Evolutionary conservation across 1,284 basidiomycete species (phyloP), one percentile per base, ranked within the genome.

Genomic region (Ceratorhiza oryzae-sativae): DNA sequence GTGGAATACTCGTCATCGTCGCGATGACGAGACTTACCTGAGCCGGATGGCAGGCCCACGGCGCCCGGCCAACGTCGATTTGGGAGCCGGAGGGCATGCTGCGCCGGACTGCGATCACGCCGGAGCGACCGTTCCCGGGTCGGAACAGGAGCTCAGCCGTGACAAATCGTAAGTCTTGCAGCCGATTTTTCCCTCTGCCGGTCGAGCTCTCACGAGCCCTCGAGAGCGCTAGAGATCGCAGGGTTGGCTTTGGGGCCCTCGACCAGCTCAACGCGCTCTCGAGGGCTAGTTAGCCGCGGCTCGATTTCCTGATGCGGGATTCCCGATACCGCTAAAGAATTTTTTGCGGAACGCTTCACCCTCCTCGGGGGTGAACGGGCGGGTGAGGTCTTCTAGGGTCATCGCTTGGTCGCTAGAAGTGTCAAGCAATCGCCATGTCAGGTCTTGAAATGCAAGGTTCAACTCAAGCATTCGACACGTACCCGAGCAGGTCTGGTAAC

Each of bases 151-250:
- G 20, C 20, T n/a, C 23, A 30, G 8, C 23, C 49, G 23, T 51
- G 49, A 51, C 49, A 51, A 51, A 51, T 51, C 18, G 27, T n/a
- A n/a, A 51, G 23, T 18, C 27, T 25, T 27, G 49, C 23, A 18
- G 49, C 27, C n/a, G 49, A 51, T 18, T 18, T 27, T 25, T 30
- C 23, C 20, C 6, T 18, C 23, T 51, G 36, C 23, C 27, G 49
- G 49, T 51, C 49, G 49, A 51, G 49, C 49, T 25, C 23, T 10
- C 9, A 10, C 25, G 49, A 51, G 49, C 23, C 6, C 10, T 51
- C 49, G 49, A 12, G 4, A 18, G 74, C 41, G 41, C 67, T 74
- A 36, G 68, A 75, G 46, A 55, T 71, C 55, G 53, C 3, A 25
- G 30, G 4, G 8, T 51, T 51, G 6, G 10, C 30, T 51, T 51